Evolutionary conservation across 345 rosid genomes (phyloP), one percentile per base, ranked within the genome.

Genomic region (Eucalyptus paniculata): DNA sequence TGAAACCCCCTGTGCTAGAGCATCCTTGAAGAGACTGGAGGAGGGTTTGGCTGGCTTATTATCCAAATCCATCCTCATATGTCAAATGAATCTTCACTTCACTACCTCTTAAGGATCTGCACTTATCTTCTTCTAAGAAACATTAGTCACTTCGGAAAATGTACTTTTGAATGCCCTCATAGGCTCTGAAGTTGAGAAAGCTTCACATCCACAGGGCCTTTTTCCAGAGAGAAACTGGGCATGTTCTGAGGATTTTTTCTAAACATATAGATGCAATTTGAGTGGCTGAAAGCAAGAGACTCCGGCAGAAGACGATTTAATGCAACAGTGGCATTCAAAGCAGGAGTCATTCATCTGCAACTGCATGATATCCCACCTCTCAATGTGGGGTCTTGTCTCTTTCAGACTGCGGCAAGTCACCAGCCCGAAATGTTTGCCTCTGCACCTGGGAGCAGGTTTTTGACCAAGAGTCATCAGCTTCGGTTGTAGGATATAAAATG

Each of bases 321-420:
- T 96, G 94, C 96, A 95, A 94, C 94, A 94, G 97, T 93, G 87
- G 77, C 90, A 87, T 89, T 92, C 89, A 85, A 53, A 92, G 87
- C 90, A 77, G 85, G 85, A 77, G 83, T 72, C 45, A 77, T 40
- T 77, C 62, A 89, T 37, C 72, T 82, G 96, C 96, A 94, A n/a
- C n/a, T 95, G 97, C n/a, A n/a, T 95, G 99, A 94, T 88, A 90
- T 90, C 90, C 90, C 95, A 93, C 96, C 97, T 95, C 94, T 94
- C 93, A 90, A 90, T 81, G 91, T 91, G 91, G 89, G 92, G 81
- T 89, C 50, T 42, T 51, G 45, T 65, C 47, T 81, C 87, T 77
- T 77, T 40, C 85, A 77, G 85, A 77, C 83, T 21, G 83, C 83
- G 47, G 83, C 28, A 40, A 37, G 47, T 37, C 83, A 40, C 47